Percentiles rank a stretch among this genome's conserved stretches.
phyloP scores from a whole-genome alignment of 306 rosid genomes.

The Lathyrus oleraceus region DNA sequence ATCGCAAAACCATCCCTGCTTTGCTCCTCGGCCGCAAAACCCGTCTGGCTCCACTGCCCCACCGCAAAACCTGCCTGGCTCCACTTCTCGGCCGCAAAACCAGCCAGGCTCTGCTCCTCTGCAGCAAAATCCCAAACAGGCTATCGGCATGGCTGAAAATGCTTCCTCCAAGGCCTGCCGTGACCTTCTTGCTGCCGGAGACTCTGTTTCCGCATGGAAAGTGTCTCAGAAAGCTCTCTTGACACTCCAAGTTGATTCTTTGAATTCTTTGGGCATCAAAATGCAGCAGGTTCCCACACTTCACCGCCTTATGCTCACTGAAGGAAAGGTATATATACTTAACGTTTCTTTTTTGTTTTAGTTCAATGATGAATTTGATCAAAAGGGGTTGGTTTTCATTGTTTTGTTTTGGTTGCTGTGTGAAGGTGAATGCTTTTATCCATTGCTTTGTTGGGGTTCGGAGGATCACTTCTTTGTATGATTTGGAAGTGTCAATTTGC shows the following conservation, averaged over 20 bases:
- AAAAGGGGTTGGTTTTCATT: not conserved
- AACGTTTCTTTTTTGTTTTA: not conserved
- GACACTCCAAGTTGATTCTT: slow-evolving; percentile 60
- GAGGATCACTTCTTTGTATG: slow-evolving; percentile 69
- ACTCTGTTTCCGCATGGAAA: slow-evolving; percentile 67
- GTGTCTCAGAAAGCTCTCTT: slow-evolving; percentile 61
- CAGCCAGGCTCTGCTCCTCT: not conserved
- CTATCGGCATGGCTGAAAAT: slow-evolving; percentile 35
- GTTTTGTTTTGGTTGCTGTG: slow-evolving; percentile 33
- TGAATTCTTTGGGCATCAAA: slow-evolving; percentile 59
- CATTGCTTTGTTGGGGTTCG: slow-evolving; percentile 87
- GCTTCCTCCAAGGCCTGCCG: slow-evolving; percentile 54
- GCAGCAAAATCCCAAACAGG: slow-evolving; percentile 27
- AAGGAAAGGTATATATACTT: slow-evolving; percentile 70
- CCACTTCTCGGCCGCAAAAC: not conserved
- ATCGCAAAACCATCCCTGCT: not conserved
- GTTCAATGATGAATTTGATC: not conserved
- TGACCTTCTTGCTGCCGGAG: slow-evolving; percentile 49
- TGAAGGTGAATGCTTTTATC: slow-evolving; percentile 82
- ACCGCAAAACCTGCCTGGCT: not conserved
- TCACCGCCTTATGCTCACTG: slow-evolving; percentile 49
- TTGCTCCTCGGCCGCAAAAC: not conserved
- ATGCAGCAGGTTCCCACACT: slow-evolving; percentile 83
- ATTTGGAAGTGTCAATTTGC: slow-evolving; percentile 80
- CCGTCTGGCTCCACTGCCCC: not conserved